phyloP scores from a whole-genome alignment of 2,329 filamentous ascomycete genomes.

The Stemphylium vesicarium region DNA sequence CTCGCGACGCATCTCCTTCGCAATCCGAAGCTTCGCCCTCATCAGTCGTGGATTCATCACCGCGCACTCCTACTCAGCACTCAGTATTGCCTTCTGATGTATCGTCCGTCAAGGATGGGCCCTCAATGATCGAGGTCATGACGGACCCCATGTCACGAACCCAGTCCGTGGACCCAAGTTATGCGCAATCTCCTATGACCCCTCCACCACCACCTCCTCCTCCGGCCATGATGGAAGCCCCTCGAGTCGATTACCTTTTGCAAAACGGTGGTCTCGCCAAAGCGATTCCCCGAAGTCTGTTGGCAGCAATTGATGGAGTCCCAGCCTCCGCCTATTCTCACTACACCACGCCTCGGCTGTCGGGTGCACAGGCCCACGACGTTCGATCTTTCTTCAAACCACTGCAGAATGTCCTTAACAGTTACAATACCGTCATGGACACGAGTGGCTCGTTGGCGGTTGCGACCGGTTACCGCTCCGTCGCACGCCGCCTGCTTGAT shows the following conservation, averaged over 20 bases:
- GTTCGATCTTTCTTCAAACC: conserved; percentile 80
- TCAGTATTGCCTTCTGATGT: conserved; percentile 44
- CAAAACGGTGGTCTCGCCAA: conserved; percentile 83
- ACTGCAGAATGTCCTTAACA: conserved; percentile 81
- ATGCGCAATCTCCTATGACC: conserved; percentile 60
- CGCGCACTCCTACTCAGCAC: conserved; percentile 53
- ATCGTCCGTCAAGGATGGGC: conserved; percentile 42
- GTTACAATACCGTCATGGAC: conserved; percentile 80
- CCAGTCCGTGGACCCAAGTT: conserved; percentile 43
- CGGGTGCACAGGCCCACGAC: conserved; percentile 56
- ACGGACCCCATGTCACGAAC: conserved; percentile 46
- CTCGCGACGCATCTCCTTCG: conserved; percentile 38
- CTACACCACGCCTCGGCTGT: conserved; percentile 59
- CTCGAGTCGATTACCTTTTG: conserved; percentile 88
- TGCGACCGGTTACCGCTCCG: conserved; percentile 91
- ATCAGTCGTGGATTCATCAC: conserved; percentile 53
- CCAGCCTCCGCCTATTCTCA: conserved; percentile 66
- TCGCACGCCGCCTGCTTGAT: conserved; percentile 88
- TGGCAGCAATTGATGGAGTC: conserved; percentile 67
- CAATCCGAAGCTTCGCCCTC: conserved; percentile 50
- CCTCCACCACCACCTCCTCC: conserved; percentile 74
- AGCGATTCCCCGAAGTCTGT: conserved; percentile 73
- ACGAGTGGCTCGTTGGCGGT: conserved; percentile 91
- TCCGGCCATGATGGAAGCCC: conserved; percentile 70
- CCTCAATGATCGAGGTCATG: conserved; percentile 54